phyloP scores from a whole-genome alignment of 2,329 filamentous ascomycete genomes.

The Fusarium humuli region DNA sequence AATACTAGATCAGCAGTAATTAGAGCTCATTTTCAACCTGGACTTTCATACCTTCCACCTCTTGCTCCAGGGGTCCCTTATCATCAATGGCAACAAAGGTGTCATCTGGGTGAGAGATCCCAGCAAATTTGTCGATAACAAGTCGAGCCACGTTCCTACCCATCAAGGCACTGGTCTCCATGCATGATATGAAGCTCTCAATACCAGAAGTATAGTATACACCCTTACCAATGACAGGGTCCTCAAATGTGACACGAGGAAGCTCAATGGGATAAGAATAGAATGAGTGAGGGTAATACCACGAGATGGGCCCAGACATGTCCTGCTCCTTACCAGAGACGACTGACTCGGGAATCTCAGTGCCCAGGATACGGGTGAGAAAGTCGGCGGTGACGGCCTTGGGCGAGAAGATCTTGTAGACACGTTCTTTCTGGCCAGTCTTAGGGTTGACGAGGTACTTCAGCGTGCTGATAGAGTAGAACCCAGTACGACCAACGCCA shows the following conservation, averaged over 20 bases:
- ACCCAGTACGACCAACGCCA: slow-evolving; percentile 78
- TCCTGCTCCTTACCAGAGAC: slow-evolving; percentile 47
- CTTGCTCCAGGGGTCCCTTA: slow-evolving; percentile 1
- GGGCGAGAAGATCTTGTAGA: slow-evolving; percentile 76
- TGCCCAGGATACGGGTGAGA: slow-evolving; percentile 64
- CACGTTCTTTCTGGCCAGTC: slow-evolving; percentile 64
- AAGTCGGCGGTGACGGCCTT: slow-evolving; percentile 64
- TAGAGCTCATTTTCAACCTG: slow-evolving; percentile 33
- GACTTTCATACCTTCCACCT: slow-evolving; percentile 14
- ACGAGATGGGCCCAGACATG: slow-evolving; percentile 69
- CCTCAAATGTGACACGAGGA: slow-evolving; percentile 90
- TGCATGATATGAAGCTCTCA: slow-evolving; percentile 94
- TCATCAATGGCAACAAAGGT: not conserved
- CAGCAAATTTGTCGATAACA: slow-evolving; percentile 69
- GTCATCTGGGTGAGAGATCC: slow-evolving; percentile 33
- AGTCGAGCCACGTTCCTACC: slow-evolving; percentile 85
- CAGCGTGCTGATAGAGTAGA: slow-evolving; percentile 87
- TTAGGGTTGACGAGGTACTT: slow-evolving; percentile 71
- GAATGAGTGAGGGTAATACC: slow-evolving; percentile 83
- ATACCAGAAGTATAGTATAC: slow-evolving; percentile 82
- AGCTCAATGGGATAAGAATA: slow-evolving; percentile 85
- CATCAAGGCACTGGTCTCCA: slow-evolving; percentile 96
- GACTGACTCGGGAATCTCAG: slow-evolving; percentile 59
- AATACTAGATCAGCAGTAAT: not conserved
- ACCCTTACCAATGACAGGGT: slow-evolving; percentile 73